Base-by-base conservation (phyloP, 129 eudicot genomes). In the Helianthus tuberosus region DNA sequence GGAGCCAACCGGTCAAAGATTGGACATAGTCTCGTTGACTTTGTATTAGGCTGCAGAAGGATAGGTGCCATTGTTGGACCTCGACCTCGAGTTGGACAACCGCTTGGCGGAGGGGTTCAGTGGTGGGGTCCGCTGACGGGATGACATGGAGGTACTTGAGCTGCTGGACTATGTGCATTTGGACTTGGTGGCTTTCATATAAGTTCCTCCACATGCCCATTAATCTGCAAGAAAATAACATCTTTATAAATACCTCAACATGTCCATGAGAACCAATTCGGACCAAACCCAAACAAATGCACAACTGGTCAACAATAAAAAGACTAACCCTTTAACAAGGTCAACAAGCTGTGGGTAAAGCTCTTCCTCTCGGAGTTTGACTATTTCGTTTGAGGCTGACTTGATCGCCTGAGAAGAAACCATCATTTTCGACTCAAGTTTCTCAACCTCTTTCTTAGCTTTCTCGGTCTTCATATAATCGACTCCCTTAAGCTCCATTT, bases 181-280 rank as follows among this genome's bases (percentile, higher is more conserved):
- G 99, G 63, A 90, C 99, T 54, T 94, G 99, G 83, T 94, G 99
- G 86, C 87, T 83, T 79, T 94, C 99, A 20, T 90, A 91, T 87
- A 94, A 86, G 82, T 89, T 88, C 79, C 96, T 88, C 99, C 99
- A 94, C 99, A 94, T 90, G 73, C 66, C 71, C 96, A 85, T 88
- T 51, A 91, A 84, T 72, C 99, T 93, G 84, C 11, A 82, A 17
- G 32, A 58, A 4, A 54, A 54, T 20, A 48, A 35, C 70, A 4
- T 53, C 66, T 16, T 35, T 16, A 59, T 14, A 44, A 49, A 29
- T 50, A 12, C 16, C 55, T 4, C 47, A 43, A 43, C 10, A 43
- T 43, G 47, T 5, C 47, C 10, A 43, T 43, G 47, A 43, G 10
- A 43, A 43, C 47, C 47, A 1, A 43, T 1, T 43, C 47, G 10